A percentile compares a stretch with the other conserved stretches of the same genome.
These are phyloP conservation scores for Alternaria rosae DNA, from an alignment of 2,329 filamentous ascomycete genomes.

Conservation along the genomic window DNA sequence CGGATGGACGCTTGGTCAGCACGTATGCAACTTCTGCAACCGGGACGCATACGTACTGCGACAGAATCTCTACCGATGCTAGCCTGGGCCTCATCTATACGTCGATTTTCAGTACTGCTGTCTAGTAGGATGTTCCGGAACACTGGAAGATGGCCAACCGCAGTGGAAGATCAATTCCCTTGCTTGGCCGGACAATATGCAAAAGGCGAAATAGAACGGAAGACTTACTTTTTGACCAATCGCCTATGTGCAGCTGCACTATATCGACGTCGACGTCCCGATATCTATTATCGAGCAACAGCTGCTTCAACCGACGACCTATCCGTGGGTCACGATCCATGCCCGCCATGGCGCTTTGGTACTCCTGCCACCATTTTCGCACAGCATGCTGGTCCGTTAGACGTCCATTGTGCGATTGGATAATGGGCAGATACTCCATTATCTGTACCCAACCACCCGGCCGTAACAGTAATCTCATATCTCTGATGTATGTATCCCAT, in stretches of 20 bases:
- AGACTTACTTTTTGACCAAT: conserved; percentile 45
- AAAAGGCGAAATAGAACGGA: background rate
- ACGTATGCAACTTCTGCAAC: background rate
- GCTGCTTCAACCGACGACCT: conserved; percentile 37
- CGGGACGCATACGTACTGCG: conserved; percentile 5
- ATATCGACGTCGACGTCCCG: conserved; percentile 39
- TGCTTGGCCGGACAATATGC: background rate
- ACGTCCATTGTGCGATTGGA: conserved; percentile 86
- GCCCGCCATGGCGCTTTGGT: conserved; percentile 44
- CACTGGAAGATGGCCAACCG: background rate
- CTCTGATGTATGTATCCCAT: conserved; percentile 78
- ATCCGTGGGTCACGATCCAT: conserved; percentile 46
- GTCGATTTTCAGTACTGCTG: conserved; percentile 3
- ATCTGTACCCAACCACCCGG: conserved; percentile 87
- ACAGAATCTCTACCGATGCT: conserved; percentile 39
- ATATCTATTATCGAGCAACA: conserved; percentile 42
- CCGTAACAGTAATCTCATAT: conserved; percentile 75
- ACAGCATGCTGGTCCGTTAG: conserved; percentile 62
- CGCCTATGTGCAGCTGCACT: conserved; percentile 48
- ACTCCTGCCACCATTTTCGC: conserved; percentile 47
- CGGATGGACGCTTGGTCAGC: background rate
- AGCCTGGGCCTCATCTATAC: conserved; percentile 39
- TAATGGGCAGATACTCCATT: conserved; percentile 85
- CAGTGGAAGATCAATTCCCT: background rate
- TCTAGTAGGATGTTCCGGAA: background rate